A percentile compares a stretch with the other conserved stretches of the same genome.
These are phyloP conservation scores for Bipolaris gigantea DNA, from an alignment of 2,329 filamentous ascomycete species.

Conservation along the genomic window DNA sequence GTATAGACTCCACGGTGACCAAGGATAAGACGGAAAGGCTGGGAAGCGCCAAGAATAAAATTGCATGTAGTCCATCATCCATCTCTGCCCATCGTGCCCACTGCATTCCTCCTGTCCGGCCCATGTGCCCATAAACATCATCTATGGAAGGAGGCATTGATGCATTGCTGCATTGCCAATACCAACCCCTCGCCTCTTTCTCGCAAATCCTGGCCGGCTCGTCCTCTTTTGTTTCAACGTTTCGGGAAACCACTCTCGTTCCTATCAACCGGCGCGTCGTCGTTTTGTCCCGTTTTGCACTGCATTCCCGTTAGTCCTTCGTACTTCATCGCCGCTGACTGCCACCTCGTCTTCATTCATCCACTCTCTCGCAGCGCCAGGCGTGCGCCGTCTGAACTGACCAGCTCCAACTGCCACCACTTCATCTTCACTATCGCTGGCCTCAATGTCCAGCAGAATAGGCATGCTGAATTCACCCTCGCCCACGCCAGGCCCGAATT, in stretches of 20 bases:
- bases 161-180: too few species aligned
- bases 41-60: too few species aligned
- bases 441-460: slow-evolving; percentile 86
- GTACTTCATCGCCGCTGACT: slow-evolving; percentile 41
- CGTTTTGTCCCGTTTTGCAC: slow-evolving; percentile 42
- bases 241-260: not conserved
- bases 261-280: slow-evolving; percentile 33
- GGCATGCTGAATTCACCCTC: slow-evolving; percentile 80
- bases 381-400: slow-evolving; percentile 84
- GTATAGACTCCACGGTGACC: too few species aligned
- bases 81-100: too few species aligned
- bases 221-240: not conserved
- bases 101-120: too few species aligned
- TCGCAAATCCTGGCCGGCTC: not conserved
- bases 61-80: too few species aligned
- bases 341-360: slow-evolving; percentile 59
- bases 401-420: slow-evolving; percentile 68
- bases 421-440: slow-evolving; percentile 95
- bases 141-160: too few species aligned
- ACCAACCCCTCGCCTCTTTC: too few species aligned
- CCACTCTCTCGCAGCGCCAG: slow-evolving; percentile 70
- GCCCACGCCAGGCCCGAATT: slow-evolving; percentile 49
- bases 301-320: slow-evolving; percentile 36
- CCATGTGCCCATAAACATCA: too few species aligned
- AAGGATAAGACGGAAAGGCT: too few species aligned